Evolutionary conservation across 225 moss, liverwort and hornwort species (phyloP).

Genomic region (Pleurozium schreberi): DNA sequence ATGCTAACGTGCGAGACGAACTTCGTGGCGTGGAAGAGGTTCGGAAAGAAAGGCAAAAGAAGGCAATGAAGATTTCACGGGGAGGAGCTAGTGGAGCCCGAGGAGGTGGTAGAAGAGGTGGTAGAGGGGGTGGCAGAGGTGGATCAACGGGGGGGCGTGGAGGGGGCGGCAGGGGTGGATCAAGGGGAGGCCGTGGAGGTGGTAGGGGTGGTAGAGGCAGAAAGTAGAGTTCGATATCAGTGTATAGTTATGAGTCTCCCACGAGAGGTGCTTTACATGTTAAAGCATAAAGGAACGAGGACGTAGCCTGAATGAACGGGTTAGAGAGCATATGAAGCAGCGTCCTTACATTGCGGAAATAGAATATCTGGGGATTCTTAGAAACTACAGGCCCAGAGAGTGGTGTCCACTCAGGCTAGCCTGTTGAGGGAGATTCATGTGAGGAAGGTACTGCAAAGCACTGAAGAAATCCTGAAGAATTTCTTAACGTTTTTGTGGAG

Average conservation of each 20-base stretch:
- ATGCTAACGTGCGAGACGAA: slow-evolving; percentile 63
- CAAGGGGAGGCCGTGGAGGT: slow-evolving; percentile 5
- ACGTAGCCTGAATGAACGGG: not conserved
- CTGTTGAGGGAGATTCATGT: not conserved
- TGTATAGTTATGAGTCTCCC: not conserved
- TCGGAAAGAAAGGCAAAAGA: slow-evolving; percentile 89
- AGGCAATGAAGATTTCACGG: slow-evolving; percentile 39
- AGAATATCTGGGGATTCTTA: not conserved
- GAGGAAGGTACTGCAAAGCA: not conserved
- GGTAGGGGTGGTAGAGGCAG: slow-evolving; percentile 7
- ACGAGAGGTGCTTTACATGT: not conserved
- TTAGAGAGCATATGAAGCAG: not conserved
- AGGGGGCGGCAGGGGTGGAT: not conserved
- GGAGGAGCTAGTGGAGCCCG: slow-evolving; percentile 13
- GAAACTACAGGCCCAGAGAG: not conserved
- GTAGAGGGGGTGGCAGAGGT: not conserved
- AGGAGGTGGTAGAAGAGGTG: not conserved
- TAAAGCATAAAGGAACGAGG: not conserved
- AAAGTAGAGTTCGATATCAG: not conserved
- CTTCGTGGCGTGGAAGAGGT: slow-evolving; percentile 90
- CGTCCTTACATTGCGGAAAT: not conserved
- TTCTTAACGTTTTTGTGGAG: not conserved
- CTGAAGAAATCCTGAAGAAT: not conserved
- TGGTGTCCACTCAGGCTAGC: not conserved
- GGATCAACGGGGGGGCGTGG: not conserved